A percentile compares a stretch with the other conserved stretches of the same genome.
Conservation (phyloP, 1,139 yeast species). For the Scheffersomyces stambukii region DNA sequence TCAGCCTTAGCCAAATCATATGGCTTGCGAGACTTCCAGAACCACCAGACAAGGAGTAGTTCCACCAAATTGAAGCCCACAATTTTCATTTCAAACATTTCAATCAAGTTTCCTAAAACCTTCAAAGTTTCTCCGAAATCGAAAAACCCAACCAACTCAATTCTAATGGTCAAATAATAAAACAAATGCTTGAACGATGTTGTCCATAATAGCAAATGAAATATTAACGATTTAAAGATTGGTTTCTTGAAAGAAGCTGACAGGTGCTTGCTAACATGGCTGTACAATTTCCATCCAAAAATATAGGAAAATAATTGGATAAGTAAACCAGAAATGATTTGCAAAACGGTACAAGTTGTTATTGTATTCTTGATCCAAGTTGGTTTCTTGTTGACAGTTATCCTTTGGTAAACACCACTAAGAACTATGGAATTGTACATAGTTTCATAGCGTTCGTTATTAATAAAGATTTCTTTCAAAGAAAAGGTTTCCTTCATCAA, state of each 20-base stretch:
- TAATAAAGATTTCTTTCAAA: conserved; percentile 4
- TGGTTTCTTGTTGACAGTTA: conserved; percentile 1
- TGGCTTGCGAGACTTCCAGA: conserved; percentile 8
- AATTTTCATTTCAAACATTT: conserved; percentile 5
- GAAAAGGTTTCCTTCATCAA: conserved; percentile 1
- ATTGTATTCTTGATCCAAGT: conserved; percentile 1
- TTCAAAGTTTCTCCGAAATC: conserved; percentile 11
- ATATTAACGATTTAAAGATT: conserved; percentile 6
- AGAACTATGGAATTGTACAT: conserved; percentile 11
- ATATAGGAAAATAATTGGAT: conserved; percentile 5
- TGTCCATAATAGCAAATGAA: conserved; percentile 11
- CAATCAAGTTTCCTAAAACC: conserved; percentile 9
- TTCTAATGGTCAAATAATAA: conserved; percentile 2
- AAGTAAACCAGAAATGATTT: conserved; percentile 3
- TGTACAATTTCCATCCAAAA: conserved; percentile 6
- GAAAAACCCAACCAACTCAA: conserved; percentile 8
- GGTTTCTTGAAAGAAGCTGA: too few species aligned
- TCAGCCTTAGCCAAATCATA: conserved; percentile 2
- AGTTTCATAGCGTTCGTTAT: conserved; percentile 6
- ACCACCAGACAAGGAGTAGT: conserved; percentile 9
- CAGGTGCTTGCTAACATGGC: conserved; percentile 5
- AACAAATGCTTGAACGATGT: conserved; percentile 5
- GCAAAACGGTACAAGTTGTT: conserved; percentile 1
- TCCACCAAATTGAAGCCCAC: conserved; percentile 7
- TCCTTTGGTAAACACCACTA: conserved; percentile 5